Evolutionary conservation across 176 grass and related monocot genomes (phyloP).

Genomic region (Avena sativa): DNA sequence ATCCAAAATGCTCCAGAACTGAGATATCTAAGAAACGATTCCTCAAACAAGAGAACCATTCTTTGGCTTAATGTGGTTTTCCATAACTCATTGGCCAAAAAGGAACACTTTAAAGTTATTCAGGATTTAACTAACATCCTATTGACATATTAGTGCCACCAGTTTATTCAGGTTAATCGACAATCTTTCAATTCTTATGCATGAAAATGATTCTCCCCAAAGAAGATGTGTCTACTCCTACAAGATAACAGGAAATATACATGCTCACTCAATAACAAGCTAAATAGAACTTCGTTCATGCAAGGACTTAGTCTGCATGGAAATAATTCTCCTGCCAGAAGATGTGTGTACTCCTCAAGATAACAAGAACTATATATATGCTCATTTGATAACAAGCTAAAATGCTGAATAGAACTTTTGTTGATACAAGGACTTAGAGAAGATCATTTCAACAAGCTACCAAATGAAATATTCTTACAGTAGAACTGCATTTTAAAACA

Average conservation of each 20-base stretch:
- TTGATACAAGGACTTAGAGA: not conserved
- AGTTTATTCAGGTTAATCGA: slow-evolving; percentile 7
- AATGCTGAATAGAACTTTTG: not conserved
- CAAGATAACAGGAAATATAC: not conserved
- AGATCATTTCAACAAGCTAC: not conserved
- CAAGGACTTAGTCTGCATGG: not conserved
- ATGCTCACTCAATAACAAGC: not conserved
- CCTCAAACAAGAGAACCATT: slow-evolving; percentile 22
- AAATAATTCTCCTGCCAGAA: not conserved
- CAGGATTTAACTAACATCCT: slow-evolving; percentile 8
- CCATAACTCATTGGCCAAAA: not conserved
- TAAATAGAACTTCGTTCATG: not conserved
- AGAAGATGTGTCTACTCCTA: slow-evolving; percentile 9
- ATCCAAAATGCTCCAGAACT: slow-evolving; percentile 47
- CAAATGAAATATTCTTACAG: not conserved
- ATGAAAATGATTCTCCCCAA: not conserved
- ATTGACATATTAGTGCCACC: not conserved
- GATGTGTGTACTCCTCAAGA: not conserved
- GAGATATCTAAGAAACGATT: slow-evolving; percentile 2
- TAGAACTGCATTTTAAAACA: not conserved
- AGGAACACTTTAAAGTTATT: not conserved
- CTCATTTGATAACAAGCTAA: not conserved
- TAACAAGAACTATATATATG: not conserved
- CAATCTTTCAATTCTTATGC: slow-evolving; percentile 1
- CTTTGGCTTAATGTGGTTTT: not conserved